Evolutionary conservation across 768 basidiomycete species (phyloP).

Genomic region (Phlebiopsis flavidoalba): DNA sequence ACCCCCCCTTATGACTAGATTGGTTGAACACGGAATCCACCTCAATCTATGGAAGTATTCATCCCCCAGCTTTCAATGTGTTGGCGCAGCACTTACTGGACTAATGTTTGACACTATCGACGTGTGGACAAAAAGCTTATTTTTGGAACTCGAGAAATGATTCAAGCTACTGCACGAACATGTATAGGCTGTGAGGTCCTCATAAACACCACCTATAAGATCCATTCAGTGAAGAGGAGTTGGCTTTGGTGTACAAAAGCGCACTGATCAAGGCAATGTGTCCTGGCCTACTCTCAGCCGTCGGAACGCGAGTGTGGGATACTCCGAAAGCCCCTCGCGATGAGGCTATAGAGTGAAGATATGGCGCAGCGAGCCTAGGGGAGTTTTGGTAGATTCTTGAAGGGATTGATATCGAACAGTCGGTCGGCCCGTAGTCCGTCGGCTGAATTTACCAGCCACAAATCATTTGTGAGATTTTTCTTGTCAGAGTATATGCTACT

Average conservation of each 20-base stretch:
- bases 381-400: constrained; percentile 47
- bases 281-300: constrained; percentile 83
- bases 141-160: no score
- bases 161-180: not conserved
- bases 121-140: constrained; percentile 1
- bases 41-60: constrained; percentile 45
- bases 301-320: constrained; percentile 82
- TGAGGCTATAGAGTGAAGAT: constrained; percentile 63
- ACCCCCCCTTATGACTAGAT: constrained; percentile 56
- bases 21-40: constrained; percentile 90
- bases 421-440: constrained; percentile 84
- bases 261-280: constrained; percentile 84
- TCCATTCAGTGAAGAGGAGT: no score
- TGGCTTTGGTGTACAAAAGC: no score
- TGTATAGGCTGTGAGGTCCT: constrained; percentile 67
- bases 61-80: no score
- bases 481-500: no score
- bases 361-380: constrained; percentile 78
- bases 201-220: constrained; percentile 73
- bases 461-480: no score
- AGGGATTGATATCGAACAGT: constrained; percentile 59
- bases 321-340: constrained; percentile 74
- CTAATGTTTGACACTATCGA: constrained; percentile 80
- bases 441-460: no score
- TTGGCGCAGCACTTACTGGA: no score